phyloP scores from a whole-genome alignment of 495 filamentous ascomycete genomes.

The Aspergillus diversus region DNA sequence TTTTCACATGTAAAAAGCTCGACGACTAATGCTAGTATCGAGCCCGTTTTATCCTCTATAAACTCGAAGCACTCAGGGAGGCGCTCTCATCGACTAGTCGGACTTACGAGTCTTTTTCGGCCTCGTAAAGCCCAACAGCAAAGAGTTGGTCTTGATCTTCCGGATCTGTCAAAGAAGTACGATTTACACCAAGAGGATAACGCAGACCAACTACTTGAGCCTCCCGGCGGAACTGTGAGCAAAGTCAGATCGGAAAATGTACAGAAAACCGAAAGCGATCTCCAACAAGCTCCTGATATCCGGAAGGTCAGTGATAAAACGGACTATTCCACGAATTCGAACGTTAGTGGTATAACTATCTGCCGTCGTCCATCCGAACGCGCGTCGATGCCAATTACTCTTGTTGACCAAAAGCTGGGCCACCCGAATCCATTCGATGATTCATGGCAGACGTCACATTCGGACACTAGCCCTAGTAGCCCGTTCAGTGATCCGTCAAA shows the following conservation, averaged over 20 bases:
- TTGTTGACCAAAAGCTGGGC: slow-evolving; percentile 14
- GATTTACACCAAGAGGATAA: not conserved
- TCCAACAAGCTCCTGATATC: slow-evolving; percentile 17
- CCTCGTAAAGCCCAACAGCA: slow-evolving; percentile 17
- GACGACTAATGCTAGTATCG: not conserved
- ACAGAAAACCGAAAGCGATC: not conserved
- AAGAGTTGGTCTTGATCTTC: not conserved
- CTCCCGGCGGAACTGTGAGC: not conserved
- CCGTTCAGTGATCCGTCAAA: slow-evolving; percentile 29
- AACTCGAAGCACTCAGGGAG: slow-evolving; percentile 8
- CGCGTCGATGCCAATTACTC: slow-evolving; percentile 25
- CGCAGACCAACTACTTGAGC: not conserved
- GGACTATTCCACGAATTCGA: slow-evolving; percentile 34
- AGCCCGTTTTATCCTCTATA: not conserved
- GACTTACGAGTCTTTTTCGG: slow-evolving; percentile 25
- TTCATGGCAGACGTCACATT: slow-evolving; percentile 15
- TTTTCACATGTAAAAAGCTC: not conserved
- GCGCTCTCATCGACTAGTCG: slow-evolving; percentile 22
- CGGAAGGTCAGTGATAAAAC: slow-evolving; percentile 38
- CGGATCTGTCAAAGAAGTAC: not conserved
- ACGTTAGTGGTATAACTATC: slow-evolving; percentile 35
- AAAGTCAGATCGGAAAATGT: not conserved
- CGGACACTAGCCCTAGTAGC: slow-evolving; percentile 24
- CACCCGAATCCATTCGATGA: slow-evolving; percentile 25
- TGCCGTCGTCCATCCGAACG: slow-evolving; percentile 34